Evolutionary conservation across 768 basidiomycete species (phyloP), one percentile per base, ranked within the genome.

Genomic region (Russula sp.): DNA sequence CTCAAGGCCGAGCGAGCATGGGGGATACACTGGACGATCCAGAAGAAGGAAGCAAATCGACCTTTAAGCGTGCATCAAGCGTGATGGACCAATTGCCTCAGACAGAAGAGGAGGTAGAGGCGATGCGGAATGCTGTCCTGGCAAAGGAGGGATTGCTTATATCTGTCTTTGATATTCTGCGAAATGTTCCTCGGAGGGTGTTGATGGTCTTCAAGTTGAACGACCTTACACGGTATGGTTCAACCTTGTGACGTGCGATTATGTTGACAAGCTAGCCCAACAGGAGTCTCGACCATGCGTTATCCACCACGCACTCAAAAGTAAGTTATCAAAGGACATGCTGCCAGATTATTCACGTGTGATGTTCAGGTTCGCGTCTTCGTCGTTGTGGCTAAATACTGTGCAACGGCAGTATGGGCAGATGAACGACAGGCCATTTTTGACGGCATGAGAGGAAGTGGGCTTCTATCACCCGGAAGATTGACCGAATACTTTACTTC

Each of bases 381-480:
- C 74, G 73, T 98, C 36, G 89, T 98, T 62, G 89, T 90, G 18
- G 94, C 94, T 8, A 88, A 90, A 71, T 96, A 91, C 75, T 97
- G 95, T 72, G 80, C 85, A 57, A 79, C 79, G 13, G 89, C 92
- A 9, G 85, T 91, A 4, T 92, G 90, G 90, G 78, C 81, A 57
- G 87, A 89, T 69, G 87, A 94, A 14, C 70, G 74, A 59, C 65
- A 66, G n/a, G 65, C 71, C 11, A 63, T 79, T 16, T 65, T 74
- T 20, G 70, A 69, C 24, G 64, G 74, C 55, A 81, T 89, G 75
- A 76, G 79, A 48, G 75, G 76, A 34, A 75, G 76, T 34, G 86
- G 87, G 2, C 73, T 87, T 20, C 73, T 84, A 44, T 82, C 82
- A 5, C 63, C 84, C 26, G 63, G 76, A 46, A 67, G 85, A 24